Conservation (phyloP, 2,329 filamentous ascomycete species). For the Orbilia brochopaga region DNA sequence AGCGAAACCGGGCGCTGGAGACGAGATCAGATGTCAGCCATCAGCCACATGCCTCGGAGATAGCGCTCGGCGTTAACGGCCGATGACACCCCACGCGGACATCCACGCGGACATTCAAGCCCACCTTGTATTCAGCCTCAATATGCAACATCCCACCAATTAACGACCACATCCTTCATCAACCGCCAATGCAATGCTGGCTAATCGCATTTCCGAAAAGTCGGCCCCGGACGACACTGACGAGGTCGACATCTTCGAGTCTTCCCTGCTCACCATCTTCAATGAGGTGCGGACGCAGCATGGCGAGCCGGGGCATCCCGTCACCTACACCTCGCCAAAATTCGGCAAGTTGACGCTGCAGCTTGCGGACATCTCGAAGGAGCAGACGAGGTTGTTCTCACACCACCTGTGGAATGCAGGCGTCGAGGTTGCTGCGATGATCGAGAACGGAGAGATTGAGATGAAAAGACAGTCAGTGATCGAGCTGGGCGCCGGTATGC, state of each 20-base stretch:
- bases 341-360: conserved; percentile 55
- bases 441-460: conserved; percentile 58
- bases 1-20: conserved; percentile 15
- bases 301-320: conserved; percentile 55
- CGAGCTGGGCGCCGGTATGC: conserved; percentile 73
- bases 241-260: conserved; percentile 52
- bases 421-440: conserved; percentile 54
- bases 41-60: neutral
- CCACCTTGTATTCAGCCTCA: no score
- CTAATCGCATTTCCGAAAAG: conserved; percentile 31
- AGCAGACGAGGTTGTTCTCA: conserved; percentile 66
- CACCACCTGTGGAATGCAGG: conserved; percentile 74
- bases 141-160: no score
- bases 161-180: conserved; percentile 2
- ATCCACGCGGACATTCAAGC: no score
- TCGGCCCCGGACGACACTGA: conserved; percentile 5
- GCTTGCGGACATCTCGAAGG: conserved; percentile 53
- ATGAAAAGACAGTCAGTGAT: conserved; percentile 64
- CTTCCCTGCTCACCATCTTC: conserved; percentile 53
- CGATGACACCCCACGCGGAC: neutral
- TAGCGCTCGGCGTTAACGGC: neutral
- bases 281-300: conserved; percentile 55
- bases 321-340: conserved; percentile 54
- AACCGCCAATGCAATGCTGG: conserved; percentile 23
- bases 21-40: conserved; percentile 1